Evolutionary conservation across 192 early-diverging fungal species (phyloP).

Genomic region (Chytriomyces sp.): DNA sequence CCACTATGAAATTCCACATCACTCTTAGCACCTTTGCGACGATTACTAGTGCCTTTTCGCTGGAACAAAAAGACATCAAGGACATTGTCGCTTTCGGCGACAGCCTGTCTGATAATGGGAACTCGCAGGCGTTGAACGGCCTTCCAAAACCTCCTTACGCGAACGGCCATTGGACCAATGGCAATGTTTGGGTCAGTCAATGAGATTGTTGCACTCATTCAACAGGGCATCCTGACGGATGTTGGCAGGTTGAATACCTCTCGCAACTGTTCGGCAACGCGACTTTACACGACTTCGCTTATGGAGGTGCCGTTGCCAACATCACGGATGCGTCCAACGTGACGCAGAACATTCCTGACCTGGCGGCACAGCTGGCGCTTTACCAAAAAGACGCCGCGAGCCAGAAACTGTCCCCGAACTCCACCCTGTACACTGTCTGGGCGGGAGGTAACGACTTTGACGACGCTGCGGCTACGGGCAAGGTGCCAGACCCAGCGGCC

Average conservation of each 20-base stretch:
- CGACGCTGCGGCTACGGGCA: background rate
- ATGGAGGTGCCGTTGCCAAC: conserved; percentile 42
- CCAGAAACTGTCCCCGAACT: background rate
- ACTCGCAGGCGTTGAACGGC: background rate
- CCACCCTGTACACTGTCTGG: conserved; percentile 15
- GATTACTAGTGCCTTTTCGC: no score
- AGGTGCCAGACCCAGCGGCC: no score
- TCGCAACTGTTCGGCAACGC: background rate
- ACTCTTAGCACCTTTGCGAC: no score
- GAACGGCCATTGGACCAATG: conserved; percentile 53
- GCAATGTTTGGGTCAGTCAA: conserved; percentile 48
- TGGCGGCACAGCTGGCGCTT: background rate
- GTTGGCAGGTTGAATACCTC: conserved; percentile 52
- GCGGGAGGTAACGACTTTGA: conserved; percentile 18
- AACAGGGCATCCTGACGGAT: no score
- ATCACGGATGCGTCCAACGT: background rate
- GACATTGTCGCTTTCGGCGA: conserved; percentile 9
- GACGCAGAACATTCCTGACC: background rate
- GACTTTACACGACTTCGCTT: conserved; percentile 44
- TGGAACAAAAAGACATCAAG: no score
- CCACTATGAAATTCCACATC: no score
- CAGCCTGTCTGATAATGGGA: background rate
- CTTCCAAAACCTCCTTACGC: conserved; percentile 33
- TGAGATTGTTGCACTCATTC: no score
- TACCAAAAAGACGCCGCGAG: background rate